Percentiles rank a stretch among this genome's conserved stretches.
Conservation (phyloP, 179 eudicot genomes). For the Silene coronaria region DNA sequence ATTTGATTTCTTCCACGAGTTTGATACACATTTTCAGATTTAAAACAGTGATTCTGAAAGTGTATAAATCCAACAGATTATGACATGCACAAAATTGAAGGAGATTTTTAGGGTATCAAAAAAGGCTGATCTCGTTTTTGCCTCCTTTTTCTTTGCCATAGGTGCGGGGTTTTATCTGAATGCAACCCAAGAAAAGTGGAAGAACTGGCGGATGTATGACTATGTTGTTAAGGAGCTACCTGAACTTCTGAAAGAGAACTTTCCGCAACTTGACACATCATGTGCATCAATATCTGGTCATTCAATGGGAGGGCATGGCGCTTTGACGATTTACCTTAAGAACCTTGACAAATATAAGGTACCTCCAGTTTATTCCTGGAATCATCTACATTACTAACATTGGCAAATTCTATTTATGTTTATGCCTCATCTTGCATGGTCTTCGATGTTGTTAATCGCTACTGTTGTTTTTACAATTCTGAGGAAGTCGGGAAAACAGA, state of each 20-base stretch:
- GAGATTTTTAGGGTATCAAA: background rate
- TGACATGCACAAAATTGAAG: background rate
- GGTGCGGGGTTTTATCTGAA: conserved; percentile 99
- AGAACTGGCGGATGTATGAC: conserved; percentile 98
- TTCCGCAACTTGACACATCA: conserved; percentile 74
- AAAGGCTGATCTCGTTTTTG: background rate
- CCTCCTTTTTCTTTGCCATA: conserved; percentile 20
- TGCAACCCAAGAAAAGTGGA: conserved; percentile 96
- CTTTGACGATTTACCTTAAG: conserved; percentile 83
- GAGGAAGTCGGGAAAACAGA: background rate
- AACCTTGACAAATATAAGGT: conserved; percentile 98
- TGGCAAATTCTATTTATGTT: background rate
- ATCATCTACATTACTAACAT: background rate
- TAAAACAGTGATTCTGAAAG: background rate
- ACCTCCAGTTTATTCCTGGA: conserved; percentile 6
- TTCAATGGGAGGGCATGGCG: conserved; percentile 99
- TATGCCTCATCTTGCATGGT: background rate
- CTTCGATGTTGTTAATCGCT: background rate
- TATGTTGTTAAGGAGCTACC: conserved; percentile 95
- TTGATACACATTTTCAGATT: background rate
- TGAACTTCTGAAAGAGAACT: conserved; percentile 62
- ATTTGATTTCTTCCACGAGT: background rate
- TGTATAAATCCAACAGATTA: background rate
- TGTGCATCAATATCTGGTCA: conserved; percentile 92
- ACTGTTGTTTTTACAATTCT: background rate